Conservation (phyloP, 768 basidiomycete species). For the Rhodosporidiobolus sp. region DNA sequence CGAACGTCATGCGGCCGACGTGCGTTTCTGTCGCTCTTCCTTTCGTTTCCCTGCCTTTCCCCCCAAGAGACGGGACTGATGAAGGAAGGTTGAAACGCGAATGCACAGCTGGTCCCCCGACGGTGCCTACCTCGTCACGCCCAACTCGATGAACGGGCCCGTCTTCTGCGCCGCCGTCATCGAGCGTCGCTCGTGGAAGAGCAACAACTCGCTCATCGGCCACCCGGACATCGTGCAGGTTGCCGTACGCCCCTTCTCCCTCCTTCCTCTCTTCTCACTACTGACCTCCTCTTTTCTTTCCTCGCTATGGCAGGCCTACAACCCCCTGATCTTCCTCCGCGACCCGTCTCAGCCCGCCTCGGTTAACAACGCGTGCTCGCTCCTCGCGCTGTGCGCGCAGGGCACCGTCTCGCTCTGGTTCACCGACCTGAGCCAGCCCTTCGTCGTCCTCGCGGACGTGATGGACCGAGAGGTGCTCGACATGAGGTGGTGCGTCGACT, state of each 20-base stretch:
- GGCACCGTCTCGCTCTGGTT: constrained; percentile 94
- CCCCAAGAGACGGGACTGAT: not conserved
- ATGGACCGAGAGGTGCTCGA: constrained; percentile 95
- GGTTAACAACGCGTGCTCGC: constrained; percentile 59
- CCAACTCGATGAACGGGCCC: constrained; percentile 95
- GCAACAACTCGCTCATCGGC: constrained; percentile 89
- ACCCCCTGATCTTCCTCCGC: not conserved
- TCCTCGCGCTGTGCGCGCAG: constrained; percentile 90
- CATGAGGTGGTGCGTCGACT: constrained; percentile 74
- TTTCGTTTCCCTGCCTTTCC: not conserved
- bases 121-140: constrained; percentile 95
- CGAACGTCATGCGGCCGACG: constrained; percentile 59
- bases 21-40: constrained; percentile 4
- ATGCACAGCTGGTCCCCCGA: constrained; percentile 88
- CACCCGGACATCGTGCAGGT: constrained; percentile 85
- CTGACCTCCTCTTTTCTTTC: not conserved
- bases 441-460: constrained; percentile 88
- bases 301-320: not conserved
- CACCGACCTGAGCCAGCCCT: constrained; percentile 81
- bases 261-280: not conserved
- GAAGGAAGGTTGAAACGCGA: no score
- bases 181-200: constrained; percentile 74
- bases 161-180: constrained; percentile 98
- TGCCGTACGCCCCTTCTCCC: not conserved
- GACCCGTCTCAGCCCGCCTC: not conserved